Evolutionary conservation across 2,329 filamentous ascomycete species (phyloP).

Genomic region (Tolypocladium paradoxum): DNA sequence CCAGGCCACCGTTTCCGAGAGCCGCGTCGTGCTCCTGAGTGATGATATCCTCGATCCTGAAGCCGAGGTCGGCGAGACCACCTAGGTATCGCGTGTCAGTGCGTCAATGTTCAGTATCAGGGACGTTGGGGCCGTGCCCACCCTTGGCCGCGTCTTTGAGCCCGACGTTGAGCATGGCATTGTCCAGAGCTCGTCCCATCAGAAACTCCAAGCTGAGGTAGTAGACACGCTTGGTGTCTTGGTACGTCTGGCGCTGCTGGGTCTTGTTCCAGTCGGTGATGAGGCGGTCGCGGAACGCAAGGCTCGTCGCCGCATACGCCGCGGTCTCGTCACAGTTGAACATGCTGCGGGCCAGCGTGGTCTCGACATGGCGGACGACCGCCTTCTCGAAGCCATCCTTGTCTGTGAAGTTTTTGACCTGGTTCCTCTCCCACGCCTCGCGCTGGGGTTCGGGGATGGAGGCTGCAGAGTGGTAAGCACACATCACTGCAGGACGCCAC

Average conservation of each 20-base stretch:
- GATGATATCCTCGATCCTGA: slow-evolving; percentile 94
- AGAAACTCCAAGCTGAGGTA: slow-evolving; percentile 96
- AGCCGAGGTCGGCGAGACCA: slow-evolving; percentile 79
- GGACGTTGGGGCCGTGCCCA: slow-evolving; percentile 27
- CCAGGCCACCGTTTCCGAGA: slow-evolving; percentile 89
- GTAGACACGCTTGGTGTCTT: slow-evolving; percentile 88
- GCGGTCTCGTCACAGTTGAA: slow-evolving; percentile 97
- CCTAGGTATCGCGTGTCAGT: slow-evolving; percentile 35
- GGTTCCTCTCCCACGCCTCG: slow-evolving; percentile 60
- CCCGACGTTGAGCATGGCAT: slow-evolving; percentile 94
- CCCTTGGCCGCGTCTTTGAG: slow-evolving; percentile 75
- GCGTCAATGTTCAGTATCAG: background rate
- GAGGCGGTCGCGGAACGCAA: slow-evolving; percentile 87
- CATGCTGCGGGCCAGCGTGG: slow-evolving; percentile 85
- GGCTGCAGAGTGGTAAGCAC: slow-evolving; percentile 26
- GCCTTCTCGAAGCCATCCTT: slow-evolving; percentile 82
- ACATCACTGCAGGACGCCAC: too few species aligned
- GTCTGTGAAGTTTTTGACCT: slow-evolving; percentile 58
- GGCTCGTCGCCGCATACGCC: slow-evolving; percentile 79
- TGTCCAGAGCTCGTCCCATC: slow-evolving; percentile 93
- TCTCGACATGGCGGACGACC: slow-evolving; percentile 89
- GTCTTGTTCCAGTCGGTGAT: slow-evolving; percentile 97
- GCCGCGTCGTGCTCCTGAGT: slow-evolving; percentile 92
- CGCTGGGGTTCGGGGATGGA: slow-evolving; percentile 83
- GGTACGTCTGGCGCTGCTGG: slow-evolving; percentile 87